Conservation (phyloP, 495 filamentous ascomycete species). For the Ascodesmis nigricans region DNA sequence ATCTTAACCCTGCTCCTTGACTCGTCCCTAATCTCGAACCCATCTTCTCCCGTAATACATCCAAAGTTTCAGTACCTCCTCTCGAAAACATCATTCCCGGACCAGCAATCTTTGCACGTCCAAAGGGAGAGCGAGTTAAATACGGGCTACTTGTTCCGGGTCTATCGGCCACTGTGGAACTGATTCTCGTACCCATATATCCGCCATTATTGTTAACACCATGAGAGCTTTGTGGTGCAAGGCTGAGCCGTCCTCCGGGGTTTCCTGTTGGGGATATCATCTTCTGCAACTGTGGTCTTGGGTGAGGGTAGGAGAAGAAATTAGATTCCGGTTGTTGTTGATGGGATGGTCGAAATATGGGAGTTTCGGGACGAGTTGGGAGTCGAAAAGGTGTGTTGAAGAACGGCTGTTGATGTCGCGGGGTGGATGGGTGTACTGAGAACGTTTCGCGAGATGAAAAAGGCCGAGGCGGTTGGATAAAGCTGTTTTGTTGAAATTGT, state of each 20-base stretch:
- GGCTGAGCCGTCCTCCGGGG: constrained; percentile 1
- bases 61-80: not conserved
- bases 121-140: too few relatives aligned
- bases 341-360: not conserved
- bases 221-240: constrained; percentile 2
- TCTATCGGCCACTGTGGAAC: too few relatives aligned
- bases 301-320: not conserved
- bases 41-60: not conserved
- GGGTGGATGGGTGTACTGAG: too few relatives aligned
- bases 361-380: not conserved
- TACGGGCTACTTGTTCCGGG: too few relatives aligned
- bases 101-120: not conserved
- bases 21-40: not conserved
- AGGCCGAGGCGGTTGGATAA: too few relatives aligned
- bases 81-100: constrained; percentile 5
- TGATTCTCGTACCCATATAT: too few relatives aligned
- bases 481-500: too few relatives aligned
- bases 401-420: not conserved
- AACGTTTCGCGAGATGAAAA: too few relatives aligned
- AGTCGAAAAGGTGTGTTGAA: not conserved
- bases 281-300: too few relatives aligned
- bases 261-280: too few relatives aligned
- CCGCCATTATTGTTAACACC: not conserved
- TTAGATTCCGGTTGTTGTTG: not conserved
- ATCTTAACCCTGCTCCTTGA: not conserved